phyloP scores from a whole-genome alignment of 164 flowering plant genomes.

The Vitis amurensis region DNA sequence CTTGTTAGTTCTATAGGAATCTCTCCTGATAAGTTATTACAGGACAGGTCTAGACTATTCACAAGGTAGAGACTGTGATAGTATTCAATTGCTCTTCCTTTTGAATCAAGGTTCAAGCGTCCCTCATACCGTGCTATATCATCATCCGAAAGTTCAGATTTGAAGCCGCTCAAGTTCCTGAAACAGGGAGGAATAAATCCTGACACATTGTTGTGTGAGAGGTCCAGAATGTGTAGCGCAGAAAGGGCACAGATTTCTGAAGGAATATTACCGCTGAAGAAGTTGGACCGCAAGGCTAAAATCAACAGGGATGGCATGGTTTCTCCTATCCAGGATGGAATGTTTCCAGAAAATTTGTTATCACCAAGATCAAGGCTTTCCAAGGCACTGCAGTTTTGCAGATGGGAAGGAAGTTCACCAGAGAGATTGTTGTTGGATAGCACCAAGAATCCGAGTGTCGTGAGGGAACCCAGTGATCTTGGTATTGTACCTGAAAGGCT shows the following conservation, averaged over 20 bases:
- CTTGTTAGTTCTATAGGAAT: conserved; percentile 24
- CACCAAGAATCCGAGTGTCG: neutral
- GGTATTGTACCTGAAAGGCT: no score
- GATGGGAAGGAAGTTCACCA: conserved; percentile 11
- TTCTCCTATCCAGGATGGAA: conserved; percentile 2
- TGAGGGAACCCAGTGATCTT: no score
- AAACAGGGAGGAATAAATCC: no score
- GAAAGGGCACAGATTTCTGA: conserved; percentile 5
- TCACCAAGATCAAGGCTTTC: conserved; percentile 8
- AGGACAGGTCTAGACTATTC: conserved; percentile 32
- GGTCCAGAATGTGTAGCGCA: conserved; percentile 6
- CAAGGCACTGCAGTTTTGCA: conserved; percentile 6
- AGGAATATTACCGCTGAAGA: conserved; percentile 6
- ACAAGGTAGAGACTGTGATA: conserved; percentile 5
- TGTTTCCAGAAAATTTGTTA: conserved; percentile 10
- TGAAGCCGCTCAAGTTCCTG: neutral
- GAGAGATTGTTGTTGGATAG: conserved; percentile 9
- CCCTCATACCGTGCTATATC: neutral
- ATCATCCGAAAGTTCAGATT: neutral
- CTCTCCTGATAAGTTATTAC: conserved; percentile 24
- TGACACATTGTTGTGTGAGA: no score
- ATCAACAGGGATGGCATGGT: no score
- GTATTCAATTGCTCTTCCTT: conserved; percentile 8
- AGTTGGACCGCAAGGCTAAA: no score
- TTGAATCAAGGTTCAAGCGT: neutral